Conservation (phyloP, 1,284 basidiomycete genomes). For the Sutorius eximius region DNA sequence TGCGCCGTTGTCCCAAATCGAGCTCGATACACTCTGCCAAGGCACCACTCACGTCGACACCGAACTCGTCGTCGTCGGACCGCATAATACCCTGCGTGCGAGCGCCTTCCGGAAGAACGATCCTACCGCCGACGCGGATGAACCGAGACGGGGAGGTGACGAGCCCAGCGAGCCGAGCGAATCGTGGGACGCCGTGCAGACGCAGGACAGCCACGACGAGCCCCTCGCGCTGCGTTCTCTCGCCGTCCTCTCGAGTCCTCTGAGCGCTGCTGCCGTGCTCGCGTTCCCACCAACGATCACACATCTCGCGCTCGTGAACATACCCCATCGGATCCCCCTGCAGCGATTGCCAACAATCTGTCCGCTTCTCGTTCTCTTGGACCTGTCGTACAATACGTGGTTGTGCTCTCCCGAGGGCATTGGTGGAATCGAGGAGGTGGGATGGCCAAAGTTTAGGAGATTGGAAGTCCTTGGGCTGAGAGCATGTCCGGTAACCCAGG, state of each 20-base stretch:
- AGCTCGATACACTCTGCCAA: constrained; percentile 50
- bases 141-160: background rate
- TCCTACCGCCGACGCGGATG: background rate
- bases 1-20: constrained; percentile 48
- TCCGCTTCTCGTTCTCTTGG: constrained; percentile 60
- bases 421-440: constrained; percentile 45
- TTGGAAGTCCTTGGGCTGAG: constrained; percentile 55
- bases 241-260: constrained; percentile 37
- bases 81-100: constrained; percentile 43
- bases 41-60: constrained; percentile 54
- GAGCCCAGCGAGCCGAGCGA: background rate
- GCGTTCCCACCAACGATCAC: constrained; percentile 59
- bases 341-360: constrained; percentile 59
- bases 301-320: constrained; percentile 53
- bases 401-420: constrained; percentile 29
- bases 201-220: constrained; percentile 15
- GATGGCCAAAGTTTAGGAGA: constrained; percentile 54
- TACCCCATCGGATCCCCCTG: constrained; percentile 45
- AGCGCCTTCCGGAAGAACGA: constrained; percentile 39
- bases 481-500: constrained; percentile 45
- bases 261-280: constrained; percentile 41
- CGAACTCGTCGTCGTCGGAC: constrained; percentile 63
- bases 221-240: constrained; percentile 40
- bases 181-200: constrained; percentile 26
- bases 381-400: constrained; percentile 70